These are phyloP conservation scores for Chamaecrista fasciculata DNA, from an alignment of 306 rosid genomes.

Conservation along the genomic window DNA sequence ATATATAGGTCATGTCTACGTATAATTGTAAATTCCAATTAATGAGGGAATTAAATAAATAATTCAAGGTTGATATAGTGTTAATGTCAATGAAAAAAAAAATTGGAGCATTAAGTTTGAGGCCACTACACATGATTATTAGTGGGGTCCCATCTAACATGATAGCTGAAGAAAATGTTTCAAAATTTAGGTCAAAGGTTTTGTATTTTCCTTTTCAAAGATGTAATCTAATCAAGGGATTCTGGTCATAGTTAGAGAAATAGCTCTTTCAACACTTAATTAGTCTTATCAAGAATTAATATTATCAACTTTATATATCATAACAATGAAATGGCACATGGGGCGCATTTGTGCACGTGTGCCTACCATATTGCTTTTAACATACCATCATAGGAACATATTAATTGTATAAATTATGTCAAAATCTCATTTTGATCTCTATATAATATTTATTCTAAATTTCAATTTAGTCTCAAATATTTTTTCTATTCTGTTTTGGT, in stretches of 20 bases:
- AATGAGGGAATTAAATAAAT: slow-evolving; percentile 3
- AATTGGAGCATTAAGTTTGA: slow-evolving; percentile 29
- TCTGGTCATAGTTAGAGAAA: slow-evolving; percentile 44
- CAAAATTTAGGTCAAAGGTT: slow-evolving; percentile 38
- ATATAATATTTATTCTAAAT: no score
- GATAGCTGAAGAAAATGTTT: slow-evolving; percentile 39
- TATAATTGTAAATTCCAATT: slow-evolving; percentile 14
- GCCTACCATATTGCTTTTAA: slow-evolving; percentile 34
- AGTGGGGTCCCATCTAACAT: slow-evolving; percentile 58
- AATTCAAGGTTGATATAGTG: slow-evolving; percentile 26
- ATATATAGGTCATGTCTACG: slow-evolving; percentile 24
- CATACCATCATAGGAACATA: slow-evolving; percentile 45
- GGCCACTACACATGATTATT: slow-evolving; percentile 39
- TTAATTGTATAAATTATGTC: no score
- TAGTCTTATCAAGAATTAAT: slow-evolving; percentile 14
- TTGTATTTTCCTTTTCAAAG: slow-evolving; percentile 44
- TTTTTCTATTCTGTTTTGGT: no score
- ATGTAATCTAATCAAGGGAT: slow-evolving; percentile 40
- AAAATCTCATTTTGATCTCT: no score
- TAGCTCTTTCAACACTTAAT: slow-evolving; percentile 41
- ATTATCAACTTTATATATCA: slow-evolving; percentile 8
- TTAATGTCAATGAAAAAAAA: slow-evolving; percentile 28
- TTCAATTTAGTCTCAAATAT: no score
- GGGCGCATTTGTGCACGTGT: slow-evolving; percentile 46
- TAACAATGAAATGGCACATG: slow-evolving; percentile 35